Percentiles rank a stretch among this genome's conserved stretches.
phyloP scores from a whole-genome alignment of 2,329 filamentous ascomycete genomes.

The Blastomyces gilchristii region DNA sequence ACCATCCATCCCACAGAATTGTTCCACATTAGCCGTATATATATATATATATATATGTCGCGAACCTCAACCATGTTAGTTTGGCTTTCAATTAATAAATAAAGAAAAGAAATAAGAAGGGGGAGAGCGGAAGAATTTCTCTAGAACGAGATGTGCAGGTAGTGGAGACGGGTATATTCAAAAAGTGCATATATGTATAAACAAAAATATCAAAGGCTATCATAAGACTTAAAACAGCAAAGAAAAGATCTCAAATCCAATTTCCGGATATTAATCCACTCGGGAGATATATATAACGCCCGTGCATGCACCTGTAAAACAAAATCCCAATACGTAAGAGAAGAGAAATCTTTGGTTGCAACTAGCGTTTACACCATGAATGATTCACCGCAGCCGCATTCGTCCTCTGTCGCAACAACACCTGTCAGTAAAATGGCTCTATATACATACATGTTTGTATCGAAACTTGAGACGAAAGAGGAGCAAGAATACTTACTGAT shows the following conservation, averaged over 20 bases:
- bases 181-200: not conserved
- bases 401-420: constrained; percentile 60
- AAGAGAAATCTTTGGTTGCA: not conserved
- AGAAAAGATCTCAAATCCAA: not conserved
- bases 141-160: not conserved
- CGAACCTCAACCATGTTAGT: not conserved
- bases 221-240: constrained; percentile 1
- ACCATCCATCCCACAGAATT: not conserved
- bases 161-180: constrained; percentile 6
- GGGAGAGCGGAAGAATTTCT: not conserved
- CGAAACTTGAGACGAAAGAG: not conserved
- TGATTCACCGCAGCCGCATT: constrained; percentile 92
- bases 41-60: not conserved
- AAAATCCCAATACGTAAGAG: not conserved
- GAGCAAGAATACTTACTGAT: constrained; percentile 62
- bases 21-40: not conserved
- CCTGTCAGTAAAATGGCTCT: constrained; percentile 17
- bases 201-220: not conserved
- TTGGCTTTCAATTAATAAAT: not conserved
- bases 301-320: not conserved
- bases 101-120: not conserved
- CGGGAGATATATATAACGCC: not conserved
- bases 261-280: not conserved
- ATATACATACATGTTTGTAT: constrained; percentile 11
- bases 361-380: constrained; percentile 61